These are phyloP conservation scores for Quercus dentata DNA, from an alignment of 306 rosid genomes.

Conservation along the genomic window DNA sequence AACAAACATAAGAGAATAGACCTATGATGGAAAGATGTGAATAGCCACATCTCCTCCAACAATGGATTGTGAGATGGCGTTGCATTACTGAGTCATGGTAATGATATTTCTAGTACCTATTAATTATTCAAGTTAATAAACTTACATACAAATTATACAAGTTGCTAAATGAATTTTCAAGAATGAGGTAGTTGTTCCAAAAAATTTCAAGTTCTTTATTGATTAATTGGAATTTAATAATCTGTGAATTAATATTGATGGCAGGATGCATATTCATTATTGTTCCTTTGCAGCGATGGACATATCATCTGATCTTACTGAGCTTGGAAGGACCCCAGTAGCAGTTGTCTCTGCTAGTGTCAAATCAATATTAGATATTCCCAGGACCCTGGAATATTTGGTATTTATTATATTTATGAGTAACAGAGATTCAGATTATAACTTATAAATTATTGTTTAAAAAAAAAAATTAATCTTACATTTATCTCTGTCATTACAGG, in stretches of 20 bases:
- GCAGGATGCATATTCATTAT: conserved; percentile 3
- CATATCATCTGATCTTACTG: conserved; percentile 90
- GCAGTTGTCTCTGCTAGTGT: conserved; percentile 94
- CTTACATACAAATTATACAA: background rate
- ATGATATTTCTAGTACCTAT: background rate
- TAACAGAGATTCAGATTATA: background rate
- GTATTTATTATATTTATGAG: conserved; percentile 36
- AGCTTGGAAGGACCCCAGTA: conserved; percentile 91
- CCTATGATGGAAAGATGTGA: background rate
- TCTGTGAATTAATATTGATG: background rate
- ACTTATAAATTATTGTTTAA: background rate
- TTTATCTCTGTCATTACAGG: conserved; percentile 35
- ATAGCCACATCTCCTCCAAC: background rate
- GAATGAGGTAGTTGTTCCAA: background rate
- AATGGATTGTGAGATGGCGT: background rate
- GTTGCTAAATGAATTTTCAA: background rate
- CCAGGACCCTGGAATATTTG: conserved; percentile 87
- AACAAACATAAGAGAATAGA: background rate
- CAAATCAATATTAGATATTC: conserved; percentile 90
- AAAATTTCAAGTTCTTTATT: background rate
- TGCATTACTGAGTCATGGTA: background rate
- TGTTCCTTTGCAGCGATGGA: conserved; percentile 68
- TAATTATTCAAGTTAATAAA: background rate
- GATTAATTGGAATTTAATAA: background rate
- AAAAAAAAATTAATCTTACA: background rate